Evolutionary conservation across 345 rosid species (phyloP).

Genomic region (Salix koriyanagi): DNA sequence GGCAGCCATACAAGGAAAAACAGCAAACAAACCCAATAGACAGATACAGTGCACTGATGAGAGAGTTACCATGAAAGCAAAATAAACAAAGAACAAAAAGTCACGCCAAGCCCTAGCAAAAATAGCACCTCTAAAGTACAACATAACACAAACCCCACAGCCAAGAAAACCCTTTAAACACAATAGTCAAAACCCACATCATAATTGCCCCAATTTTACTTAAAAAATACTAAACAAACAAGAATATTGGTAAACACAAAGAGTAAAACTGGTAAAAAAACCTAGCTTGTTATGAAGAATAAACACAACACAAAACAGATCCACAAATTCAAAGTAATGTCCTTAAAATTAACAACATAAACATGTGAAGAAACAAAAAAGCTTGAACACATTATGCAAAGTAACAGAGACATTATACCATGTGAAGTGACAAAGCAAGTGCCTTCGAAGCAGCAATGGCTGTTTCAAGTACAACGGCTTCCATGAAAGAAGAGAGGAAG

Average conservation of each 20-base stretch:
- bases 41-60: neutral
- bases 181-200: neutral
- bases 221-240: neutral
- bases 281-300: neutral
- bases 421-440: constrained; percentile 26
- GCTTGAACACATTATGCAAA: neutral
- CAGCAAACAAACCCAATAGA: neutral
- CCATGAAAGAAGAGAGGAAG: constrained; percentile 23
- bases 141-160: neutral
- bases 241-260: neutral
- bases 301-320: neutral
- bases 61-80: neutral
- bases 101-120: neutral
- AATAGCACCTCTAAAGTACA: neutral
- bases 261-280: neutral
- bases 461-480: constrained; percentile 32
- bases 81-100: neutral
- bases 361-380: neutral
- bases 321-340: neutral
- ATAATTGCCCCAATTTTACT: neutral
- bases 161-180: neutral
- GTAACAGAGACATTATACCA: constrained; percentile 25
- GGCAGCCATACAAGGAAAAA: neutral
- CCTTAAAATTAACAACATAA: neutral
- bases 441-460: constrained; percentile 35